phyloP scores from a whole-genome alignment of 2,329 filamentous ascomycete genomes.

The Trichophyton benhamiae region DNA sequence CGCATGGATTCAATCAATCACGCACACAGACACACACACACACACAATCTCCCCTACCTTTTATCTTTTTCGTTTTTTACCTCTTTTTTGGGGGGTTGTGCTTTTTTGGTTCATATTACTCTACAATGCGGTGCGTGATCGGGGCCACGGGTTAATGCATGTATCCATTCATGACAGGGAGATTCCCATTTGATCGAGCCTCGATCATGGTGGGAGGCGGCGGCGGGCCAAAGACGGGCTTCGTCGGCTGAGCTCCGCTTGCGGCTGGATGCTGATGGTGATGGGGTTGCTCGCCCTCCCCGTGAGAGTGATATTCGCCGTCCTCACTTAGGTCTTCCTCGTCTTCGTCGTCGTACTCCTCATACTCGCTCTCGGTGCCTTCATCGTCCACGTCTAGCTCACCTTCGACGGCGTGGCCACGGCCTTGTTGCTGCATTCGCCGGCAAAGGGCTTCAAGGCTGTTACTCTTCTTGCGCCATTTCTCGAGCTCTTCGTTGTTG shows the following conservation, averaged over 20 bases:
- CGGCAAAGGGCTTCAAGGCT: constrained; percentile 91
- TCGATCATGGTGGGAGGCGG: constrained; percentile 40
- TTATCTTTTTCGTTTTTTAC: neutral
- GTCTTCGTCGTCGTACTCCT: constrained; percentile 47
- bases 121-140: neutral
- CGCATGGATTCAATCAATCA: neutral
- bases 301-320: constrained; percentile 52
- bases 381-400: constrained; percentile 44
- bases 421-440: constrained; percentile 88
- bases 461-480: constrained; percentile 70
- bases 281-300: constrained; percentile 49
- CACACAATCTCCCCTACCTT: neutral
- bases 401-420: constrained; percentile 55
- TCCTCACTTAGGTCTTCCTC: constrained; percentile 50
- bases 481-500: constrained; percentile 62
- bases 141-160: constrained; percentile 15
- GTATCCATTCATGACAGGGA: constrained; percentile 32
- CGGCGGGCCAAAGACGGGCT: constrained; percentile 38
- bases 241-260: constrained; percentile 22
- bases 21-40: neutral
- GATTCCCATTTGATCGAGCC: constrained; percentile 35
- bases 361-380: constrained; percentile 39
- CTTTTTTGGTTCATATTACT: neutral
- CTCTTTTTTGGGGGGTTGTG: no score
- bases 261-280: constrained; percentile 44